These are phyloP conservation scores for Saccharomyces hybrid DNA, from an alignment of 1,139 yeast genomes.

Conservation along the genomic window DNA sequence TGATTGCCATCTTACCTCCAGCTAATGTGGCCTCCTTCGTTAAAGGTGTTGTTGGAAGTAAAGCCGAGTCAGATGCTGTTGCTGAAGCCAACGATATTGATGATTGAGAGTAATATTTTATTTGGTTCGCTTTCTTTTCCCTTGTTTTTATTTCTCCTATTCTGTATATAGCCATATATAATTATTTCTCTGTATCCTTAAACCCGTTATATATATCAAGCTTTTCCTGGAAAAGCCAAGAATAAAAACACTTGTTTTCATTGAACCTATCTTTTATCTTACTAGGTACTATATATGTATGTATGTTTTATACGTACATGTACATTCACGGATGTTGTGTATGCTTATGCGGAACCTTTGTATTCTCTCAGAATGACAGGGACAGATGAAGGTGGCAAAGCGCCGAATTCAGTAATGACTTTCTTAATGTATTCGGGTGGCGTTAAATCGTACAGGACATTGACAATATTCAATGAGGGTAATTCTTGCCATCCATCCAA, in stretches of 20 bases:
- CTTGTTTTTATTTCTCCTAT: conserved; percentile 1
- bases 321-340: neutral
- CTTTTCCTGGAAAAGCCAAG: neutral
- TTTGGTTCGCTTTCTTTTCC: neutral
- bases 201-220: neutral
- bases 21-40: conserved; percentile 65
- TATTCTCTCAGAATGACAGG: conserved; percentile 94
- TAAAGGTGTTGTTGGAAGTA: conserved; percentile 35
- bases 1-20: conserved; percentile 89
- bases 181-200: neutral
- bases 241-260: neutral
- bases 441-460: conserved; percentile 86
- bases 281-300: neutral
- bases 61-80: conserved; percentile 15
- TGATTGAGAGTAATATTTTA: conserved; percentile 11
- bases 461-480: conserved; percentile 62
- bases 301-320: neutral
- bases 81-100: conserved; percentile 21
- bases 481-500: conserved; percentile 59
- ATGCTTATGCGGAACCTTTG: conserved; percentile 37
- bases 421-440: conserved; percentile 92
- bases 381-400: conserved; percentile 93
- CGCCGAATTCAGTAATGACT: conserved; percentile 92
- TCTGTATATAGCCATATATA: conserved; percentile 1
- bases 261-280: neutral